Evolutionary conservation across 1,139 yeast genomes (phyloP), one percentile per base, ranked within the genome.

Genomic region (Sugiyamaella sp.): DNA sequence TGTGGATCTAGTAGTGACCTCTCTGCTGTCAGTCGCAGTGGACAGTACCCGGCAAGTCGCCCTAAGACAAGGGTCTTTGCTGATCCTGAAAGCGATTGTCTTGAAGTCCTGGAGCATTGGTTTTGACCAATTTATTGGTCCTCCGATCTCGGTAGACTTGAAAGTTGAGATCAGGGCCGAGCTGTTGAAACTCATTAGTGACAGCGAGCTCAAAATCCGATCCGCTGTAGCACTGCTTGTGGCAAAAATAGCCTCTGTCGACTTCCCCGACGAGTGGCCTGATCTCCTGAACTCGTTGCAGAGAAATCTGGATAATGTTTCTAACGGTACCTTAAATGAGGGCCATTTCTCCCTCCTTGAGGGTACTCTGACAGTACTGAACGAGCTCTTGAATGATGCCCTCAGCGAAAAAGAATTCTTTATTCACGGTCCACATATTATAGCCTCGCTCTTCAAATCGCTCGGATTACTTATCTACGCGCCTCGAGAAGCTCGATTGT

Each of bases 231-330:
- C 93, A 0, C 84, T 89, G 60, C 85, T 89, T 12, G 80, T 89
- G 22, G 87, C 88, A 1, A 95, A 87, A 63, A 87, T 93, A 21
- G 91, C 96, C 0, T 86, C 89, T 1, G 87, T 85, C 1, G 99
- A 93, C 65, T 91, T 82, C 66, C 99, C 99, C 0, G 98, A 93
- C 64, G 96, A 89, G 66, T 93, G 98, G 98, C 96, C 97, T 0
- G 78, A 77, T 27, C 74, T 93, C 46, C 67, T 91, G 55, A 71
- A 73, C 19, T 65, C 70, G 12, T 66, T 87, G 47, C 81, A 40
- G 16, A 16, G 9, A 12, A 37, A 27, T 14, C 16, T 45, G 17
- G 33, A 44, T 27, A 29, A 19, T 27, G 14, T 38, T 8, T 21
- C 16, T 3, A 12, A 22, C 2, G 63, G 68, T 17, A 71, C 75